Evolutionary conservation across 805 yeast genomes (phyloP), one percentile per base, ranked within the genome.

Genomic region (Candida corydali): DNA sequence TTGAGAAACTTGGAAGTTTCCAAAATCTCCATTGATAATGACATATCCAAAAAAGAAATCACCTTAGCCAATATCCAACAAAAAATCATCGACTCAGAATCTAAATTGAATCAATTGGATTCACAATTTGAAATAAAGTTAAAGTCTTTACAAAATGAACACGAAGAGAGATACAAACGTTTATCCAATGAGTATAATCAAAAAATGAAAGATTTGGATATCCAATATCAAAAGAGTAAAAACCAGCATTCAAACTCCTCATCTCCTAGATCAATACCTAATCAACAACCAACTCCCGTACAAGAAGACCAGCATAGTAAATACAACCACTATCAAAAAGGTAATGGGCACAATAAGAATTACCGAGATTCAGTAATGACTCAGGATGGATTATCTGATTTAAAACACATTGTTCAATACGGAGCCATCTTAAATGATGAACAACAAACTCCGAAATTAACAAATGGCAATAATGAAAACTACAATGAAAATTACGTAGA

Each of bases 361-460:
- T 20, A 50, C 29, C 35, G 54, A 32, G 52, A 46, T 22, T 51
- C 58, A 5, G 38, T 48, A 17, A 35, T 39, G 27, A 41, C 48
- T 15, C 37, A 45, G 12, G 59, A 53, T 20, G 61, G 55, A 27
- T 50, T 65, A 34, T 53, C 57, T n/a, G 70, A 64, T 40, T 54
- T 61, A 20, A 47, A 65, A 3, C 61, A 61, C 38, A 59, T 65
- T 30, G 69, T 67, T 1, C 41, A 55, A 22, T 65, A 61, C 41
- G 69, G 68, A 6, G 68, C 64, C 17, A 40, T 43, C 3, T 47
- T 62, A 37, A 59, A 61, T 37, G 65, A 57, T 8, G 63, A 35
- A 30, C 20, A 24, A 60, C 10, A 12, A 14, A 5, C 34, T n/a
- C 25, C 26, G n/a, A 16, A 18, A 16, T 18, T 18, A 23, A 22